phyloP scores from a whole-genome alignment of 176 grass and related monocot species.

The Canna indica region DNA sequence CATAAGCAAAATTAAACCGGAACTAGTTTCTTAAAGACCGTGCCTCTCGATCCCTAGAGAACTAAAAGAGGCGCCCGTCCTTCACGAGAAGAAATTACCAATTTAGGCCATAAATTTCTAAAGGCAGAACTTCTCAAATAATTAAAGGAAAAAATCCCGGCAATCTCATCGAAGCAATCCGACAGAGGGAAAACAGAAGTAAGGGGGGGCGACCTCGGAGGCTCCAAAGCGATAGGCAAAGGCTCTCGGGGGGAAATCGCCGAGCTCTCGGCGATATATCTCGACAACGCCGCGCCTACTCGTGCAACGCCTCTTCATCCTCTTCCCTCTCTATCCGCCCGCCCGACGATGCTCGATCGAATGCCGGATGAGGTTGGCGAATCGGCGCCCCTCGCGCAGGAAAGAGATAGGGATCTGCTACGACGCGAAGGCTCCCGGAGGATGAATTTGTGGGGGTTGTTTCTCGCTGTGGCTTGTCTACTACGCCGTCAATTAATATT shows the following conservation, averaged over 20 bases:
- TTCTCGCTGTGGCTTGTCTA: too few species aligned
- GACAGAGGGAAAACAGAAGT: background rate
- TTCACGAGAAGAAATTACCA: background rate
- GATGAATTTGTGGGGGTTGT: too few species aligned
- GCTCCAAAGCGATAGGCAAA: conserved; percentile 47
- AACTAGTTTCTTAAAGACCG: too few species aligned
- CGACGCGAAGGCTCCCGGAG: too few species aligned
- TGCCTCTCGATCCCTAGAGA: background rate
- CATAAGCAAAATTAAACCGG: too few species aligned
- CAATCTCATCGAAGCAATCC: background rate
- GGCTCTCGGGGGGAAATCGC: conserved; percentile 36
- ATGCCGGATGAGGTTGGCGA: too few species aligned
- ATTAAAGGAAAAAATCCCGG: background rate
- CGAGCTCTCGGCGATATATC: conserved; percentile 56
- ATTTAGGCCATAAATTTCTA: too few species aligned
- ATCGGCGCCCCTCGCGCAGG: too few species aligned
- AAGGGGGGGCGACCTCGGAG: conserved; percentile 37
- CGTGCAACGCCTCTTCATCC: background rate
- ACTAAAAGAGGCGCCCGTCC: background rate
- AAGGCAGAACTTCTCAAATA: background rate
- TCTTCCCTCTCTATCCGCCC: background rate
- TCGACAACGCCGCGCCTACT: conserved; percentile 24
- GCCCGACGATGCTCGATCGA: too few species aligned
- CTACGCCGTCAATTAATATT: too few species aligned
- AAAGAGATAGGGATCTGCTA: too few species aligned